Conservation (phyloP, 768 basidiomycete genomes). For the Russula virescens region DNA sequence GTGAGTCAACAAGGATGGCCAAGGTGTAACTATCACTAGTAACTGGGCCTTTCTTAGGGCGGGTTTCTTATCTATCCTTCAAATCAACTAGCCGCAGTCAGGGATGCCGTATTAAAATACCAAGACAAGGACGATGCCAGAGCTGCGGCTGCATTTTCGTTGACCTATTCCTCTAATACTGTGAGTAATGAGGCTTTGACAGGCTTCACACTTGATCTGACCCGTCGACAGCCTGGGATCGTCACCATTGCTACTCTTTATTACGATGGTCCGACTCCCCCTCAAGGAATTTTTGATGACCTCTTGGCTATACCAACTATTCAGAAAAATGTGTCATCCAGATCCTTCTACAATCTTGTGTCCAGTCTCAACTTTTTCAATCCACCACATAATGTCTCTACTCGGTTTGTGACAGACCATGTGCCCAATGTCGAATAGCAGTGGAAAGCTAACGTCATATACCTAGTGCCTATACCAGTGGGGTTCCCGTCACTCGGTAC, state of each 20-base stretch:
- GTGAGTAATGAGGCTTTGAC: not conserved
- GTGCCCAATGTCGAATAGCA: no score
- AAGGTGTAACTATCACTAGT: not conserved
- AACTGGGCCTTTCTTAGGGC: not conserved
- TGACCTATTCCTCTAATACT: not conserved
- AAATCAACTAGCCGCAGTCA: not conserved
- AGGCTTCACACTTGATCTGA: not conserved
- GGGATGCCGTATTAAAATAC: not conserved
- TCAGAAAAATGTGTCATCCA: not conserved
- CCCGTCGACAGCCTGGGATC: no score
- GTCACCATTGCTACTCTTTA: not conserved
- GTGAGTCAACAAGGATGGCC: not conserved
- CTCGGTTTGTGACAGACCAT: no score
- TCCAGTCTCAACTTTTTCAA: no score
- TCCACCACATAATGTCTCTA: no score
- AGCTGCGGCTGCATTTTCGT: not conserved
- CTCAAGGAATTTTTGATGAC: conserved; percentile 22
- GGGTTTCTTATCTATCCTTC: not conserved
- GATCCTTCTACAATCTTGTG: conserved; percentile 1
- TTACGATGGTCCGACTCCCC: conserved; percentile 20
- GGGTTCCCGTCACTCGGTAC: no score
- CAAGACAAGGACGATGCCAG: not conserved
- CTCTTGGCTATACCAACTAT: conserved; percentile 17
- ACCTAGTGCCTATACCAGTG: no score
- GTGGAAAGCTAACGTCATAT: no score